Evolutionary conservation across 352 stramenopile genomes (phyloP), one percentile per base, ranked within the genome.

Genomic region (Globisporangium splendens): DNA sequence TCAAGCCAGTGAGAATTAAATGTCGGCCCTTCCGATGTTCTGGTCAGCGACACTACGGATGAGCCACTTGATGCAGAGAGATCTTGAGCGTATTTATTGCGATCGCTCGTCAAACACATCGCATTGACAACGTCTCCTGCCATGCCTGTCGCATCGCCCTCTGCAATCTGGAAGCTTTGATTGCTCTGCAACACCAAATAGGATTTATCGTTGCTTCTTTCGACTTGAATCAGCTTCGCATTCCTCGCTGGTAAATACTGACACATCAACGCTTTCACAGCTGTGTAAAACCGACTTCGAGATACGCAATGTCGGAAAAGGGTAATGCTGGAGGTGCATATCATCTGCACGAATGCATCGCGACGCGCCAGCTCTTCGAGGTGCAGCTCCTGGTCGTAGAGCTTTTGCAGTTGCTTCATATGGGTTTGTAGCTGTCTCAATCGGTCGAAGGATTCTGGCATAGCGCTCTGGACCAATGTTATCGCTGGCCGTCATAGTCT

Each of bases 291-390:
- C 2, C 54, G 59, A 14, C 14, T 50, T 1, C 54, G 66, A 3
- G 73, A 79, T n/a, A 59, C 59, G 41, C 63, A 70, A 61, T 82
- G 72, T 3, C 70, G 69, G 22, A 76, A 65, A 7, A 82, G 56
- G 28, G 73, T 82, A 49, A 82, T 77, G 53, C 73, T 72, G 46
- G 65, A 54, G n/a, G 73, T 77, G 54, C 68, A 79, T 46, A 82
- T 64, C 50, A 48, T 71, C 56, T 82, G 73, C 6, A 72, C n/a
- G 33, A 82, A 66, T 11, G 53, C 54, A 41, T 79, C 68, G 14
- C 65, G 59, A n/a, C 38, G 59, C 11, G 58, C 65, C 14, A 79
- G 65, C 41, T 82, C 65, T 55, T 86, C 73, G n/a, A 73, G 70
- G 42, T 76, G 72, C 46, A 78, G 59, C 38, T 83, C 68, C 42